These are phyloP conservation scores for Neophaeococcomyces mojaviensis DNA, from an alignment of 2,329 filamentous ascomycete genomes.

Conservation along the genomic window DNA sequence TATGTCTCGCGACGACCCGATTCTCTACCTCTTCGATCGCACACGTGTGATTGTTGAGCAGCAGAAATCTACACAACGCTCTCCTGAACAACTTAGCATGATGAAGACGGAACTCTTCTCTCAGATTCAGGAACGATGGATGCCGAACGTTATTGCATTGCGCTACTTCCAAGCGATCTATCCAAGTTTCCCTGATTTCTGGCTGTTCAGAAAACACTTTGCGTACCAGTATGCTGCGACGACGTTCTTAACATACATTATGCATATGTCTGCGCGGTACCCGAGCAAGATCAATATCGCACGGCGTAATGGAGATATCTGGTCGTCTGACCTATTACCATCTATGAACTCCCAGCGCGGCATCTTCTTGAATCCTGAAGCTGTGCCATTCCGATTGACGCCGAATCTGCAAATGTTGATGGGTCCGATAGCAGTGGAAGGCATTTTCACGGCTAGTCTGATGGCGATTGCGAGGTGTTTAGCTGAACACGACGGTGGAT, in stretches of 20 bases:
- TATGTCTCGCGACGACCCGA: slow-evolving; percentile 89
- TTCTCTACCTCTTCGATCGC: slow-evolving; percentile 93
- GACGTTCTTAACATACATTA: slow-evolving; percentile 97
- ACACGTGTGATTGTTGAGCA: slow-evolving; percentile 70
- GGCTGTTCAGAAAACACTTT: slow-evolving; percentile 96
- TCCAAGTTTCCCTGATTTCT: slow-evolving; percentile 87
- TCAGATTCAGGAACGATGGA: slow-evolving; percentile 89
- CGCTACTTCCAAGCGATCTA: slow-evolving; percentile 87
- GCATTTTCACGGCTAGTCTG: slow-evolving; percentile 87
- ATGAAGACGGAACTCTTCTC: slow-evolving; percentile 86
- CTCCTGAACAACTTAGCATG: slow-evolving; percentile 60
- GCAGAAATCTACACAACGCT: slow-evolving; percentile 38
- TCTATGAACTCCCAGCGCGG: slow-evolving; percentile 78
- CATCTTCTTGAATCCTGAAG: slow-evolving; percentile 89
- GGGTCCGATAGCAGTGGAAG: slow-evolving; percentile 91
- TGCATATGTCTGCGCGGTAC: slow-evolving; percentile 94
- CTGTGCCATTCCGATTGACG: slow-evolving; percentile 93
- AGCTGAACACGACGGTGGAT: slow-evolving; percentile 64
- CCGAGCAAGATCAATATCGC: slow-evolving; percentile 93
- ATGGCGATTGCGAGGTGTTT: slow-evolving; percentile 95
- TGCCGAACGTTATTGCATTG: slow-evolving; percentile 71
- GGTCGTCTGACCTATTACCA: slow-evolving; percentile 90
- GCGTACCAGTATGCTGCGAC: slow-evolving; percentile 90
- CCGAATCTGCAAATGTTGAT: slow-evolving; percentile 94
- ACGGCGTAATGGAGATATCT: slow-evolving; percentile 80